A percentile compares a stretch with the other conserved stretches of the same genome.
Conservation (phyloP, 1,139 yeast genomes). For the Debaryomyces udenii region DNA sequence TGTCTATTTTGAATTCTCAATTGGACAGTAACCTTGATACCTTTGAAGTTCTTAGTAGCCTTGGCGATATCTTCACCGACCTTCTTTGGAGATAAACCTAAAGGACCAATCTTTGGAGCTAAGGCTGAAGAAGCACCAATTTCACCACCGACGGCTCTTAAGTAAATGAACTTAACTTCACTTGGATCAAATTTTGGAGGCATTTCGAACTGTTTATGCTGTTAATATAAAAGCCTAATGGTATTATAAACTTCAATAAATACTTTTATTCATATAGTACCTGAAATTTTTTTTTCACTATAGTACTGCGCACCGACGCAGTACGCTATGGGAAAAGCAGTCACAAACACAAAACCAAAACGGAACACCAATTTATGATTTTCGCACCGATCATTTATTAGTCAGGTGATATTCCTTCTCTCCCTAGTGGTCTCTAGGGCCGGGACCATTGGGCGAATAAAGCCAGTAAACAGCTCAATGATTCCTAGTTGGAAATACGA, state of each 20-base stretch:
- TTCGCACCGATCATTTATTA: too few species aligned
- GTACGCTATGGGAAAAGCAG: slow-evolving; percentile 3
- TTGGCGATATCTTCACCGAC: slow-evolving; percentile 99
- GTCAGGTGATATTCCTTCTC: too few species aligned
- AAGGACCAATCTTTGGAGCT: slow-evolving; percentile 99
- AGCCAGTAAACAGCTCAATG: too few species aligned
- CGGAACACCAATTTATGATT: too few species aligned
- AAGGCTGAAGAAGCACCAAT: slow-evolving; percentile 99
- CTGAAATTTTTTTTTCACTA: slow-evolving; percentile 11
- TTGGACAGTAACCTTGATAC: slow-evolving; percentile 98
- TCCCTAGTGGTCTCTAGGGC: too few species aligned
- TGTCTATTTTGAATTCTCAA: slow-evolving; percentile 99
- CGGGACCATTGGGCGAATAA: too few species aligned
- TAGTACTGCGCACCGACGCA: slow-evolving; percentile 2
- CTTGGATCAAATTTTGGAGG: slow-evolving; percentile 98
- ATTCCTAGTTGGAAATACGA: too few species aligned
- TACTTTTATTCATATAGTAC: slow-evolving; percentile 1
- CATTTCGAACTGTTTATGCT: slow-evolving; percentile 46
- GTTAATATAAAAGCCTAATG: slow-evolving; percentile 13
- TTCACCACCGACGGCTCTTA: slow-evolving; percentile 99
- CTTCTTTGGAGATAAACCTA: slow-evolving; percentile 99
- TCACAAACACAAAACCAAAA: slow-evolving; percentile 5
- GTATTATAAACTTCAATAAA: slow-evolving; percentile 7
- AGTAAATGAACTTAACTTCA: slow-evolving; percentile 98
- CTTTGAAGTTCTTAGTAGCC: slow-evolving; percentile 99